Evolutionary conservation across 495 filamentous ascomycete species (phyloP).

Genomic region (Penicillium cosmopolitanum): DNA sequence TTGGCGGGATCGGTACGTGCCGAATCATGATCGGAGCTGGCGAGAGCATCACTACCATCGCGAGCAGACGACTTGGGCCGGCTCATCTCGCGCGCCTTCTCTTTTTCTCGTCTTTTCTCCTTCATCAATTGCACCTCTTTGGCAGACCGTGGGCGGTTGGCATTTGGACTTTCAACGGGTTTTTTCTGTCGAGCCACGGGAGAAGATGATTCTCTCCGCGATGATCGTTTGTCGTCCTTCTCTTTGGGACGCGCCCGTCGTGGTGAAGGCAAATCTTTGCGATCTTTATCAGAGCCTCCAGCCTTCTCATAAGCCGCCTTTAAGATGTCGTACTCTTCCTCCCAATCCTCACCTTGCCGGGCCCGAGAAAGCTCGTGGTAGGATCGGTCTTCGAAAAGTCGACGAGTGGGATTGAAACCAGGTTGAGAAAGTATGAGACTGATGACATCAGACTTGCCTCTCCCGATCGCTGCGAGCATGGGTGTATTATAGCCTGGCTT

Average conservation of each 20-base stretch:
- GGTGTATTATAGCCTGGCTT: slow-evolving; percentile 72
- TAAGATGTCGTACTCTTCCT: slow-evolving; percentile 82
- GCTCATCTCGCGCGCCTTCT: slow-evolving; percentile 25
- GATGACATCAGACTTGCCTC: slow-evolving; percentile 83
- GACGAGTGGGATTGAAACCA: slow-evolving; percentile 76
- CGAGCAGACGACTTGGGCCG: slow-evolving; percentile 29
- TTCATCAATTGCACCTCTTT: slow-evolving; percentile 36
- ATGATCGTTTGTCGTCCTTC: slow-evolving; percentile 50
- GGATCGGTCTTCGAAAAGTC: slow-evolving; percentile 65
- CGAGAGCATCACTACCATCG: slow-evolving; percentile 27
- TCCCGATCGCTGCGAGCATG: slow-evolving; percentile 91
- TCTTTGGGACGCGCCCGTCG: slow-evolving; percentile 62
- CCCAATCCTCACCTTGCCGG: slow-evolving; percentile 83
- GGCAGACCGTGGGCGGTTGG: slow-evolving; percentile 24
- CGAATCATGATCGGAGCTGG: slow-evolving; percentile 36
- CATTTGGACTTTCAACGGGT: slow-evolving; percentile 37
- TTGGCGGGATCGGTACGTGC: slow-evolving; percentile 28
- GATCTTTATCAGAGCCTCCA: slow-evolving; percentile 43
- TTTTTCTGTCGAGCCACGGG: slow-evolving; percentile 52
- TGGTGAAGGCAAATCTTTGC: slow-evolving; percentile 49
- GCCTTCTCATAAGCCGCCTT: slow-evolving; percentile 77
- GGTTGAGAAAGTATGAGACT: slow-evolving; percentile 76
- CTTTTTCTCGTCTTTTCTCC: slow-evolving; percentile 44
- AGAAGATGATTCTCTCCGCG: slow-evolving; percentile 53
- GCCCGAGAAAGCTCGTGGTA: slow-evolving; percentile 85